phyloP scores from a whole-genome alignment of 1,284 basidiomycete genomes.

The Phaffia rhodozyma region DNA sequence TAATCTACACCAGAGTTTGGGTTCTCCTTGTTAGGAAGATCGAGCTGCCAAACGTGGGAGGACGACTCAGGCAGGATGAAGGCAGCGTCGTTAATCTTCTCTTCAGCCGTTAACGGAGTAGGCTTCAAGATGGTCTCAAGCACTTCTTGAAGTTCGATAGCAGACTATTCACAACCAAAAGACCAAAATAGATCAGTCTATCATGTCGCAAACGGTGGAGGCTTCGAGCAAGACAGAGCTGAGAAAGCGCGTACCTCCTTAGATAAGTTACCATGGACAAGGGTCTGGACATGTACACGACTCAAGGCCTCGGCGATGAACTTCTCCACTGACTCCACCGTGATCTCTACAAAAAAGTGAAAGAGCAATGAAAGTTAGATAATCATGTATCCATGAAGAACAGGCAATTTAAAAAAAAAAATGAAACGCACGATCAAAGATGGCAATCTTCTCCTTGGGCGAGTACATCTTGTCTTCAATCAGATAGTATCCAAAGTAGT shows the following conservation, averaged over 20 bases:
- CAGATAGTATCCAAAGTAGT: slow-evolving; percentile 63
- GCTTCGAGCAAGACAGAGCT: not conserved
- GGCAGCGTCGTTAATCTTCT: slow-evolving; percentile 48
- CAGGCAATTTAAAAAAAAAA: not conserved
- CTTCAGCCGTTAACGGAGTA: slow-evolving; percentile 45
- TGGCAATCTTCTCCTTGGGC: slow-evolving; percentile 63
- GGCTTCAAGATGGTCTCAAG: slow-evolving; percentile 56
- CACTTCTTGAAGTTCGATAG: slow-evolving; percentile 57
- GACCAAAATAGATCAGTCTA: slow-evolving; percentile 14
- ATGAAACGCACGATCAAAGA: slow-evolving; percentile 53
- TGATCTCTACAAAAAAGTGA: slow-evolving; percentile 44
- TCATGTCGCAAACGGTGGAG: not conserved
- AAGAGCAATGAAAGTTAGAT: slow-evolving; percentile 1
- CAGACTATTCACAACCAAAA: slow-evolving; percentile 45
- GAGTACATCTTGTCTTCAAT: slow-evolving; percentile 66
- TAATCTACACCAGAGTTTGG: slow-evolving; percentile 75
- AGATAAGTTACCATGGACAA: slow-evolving; percentile 76
- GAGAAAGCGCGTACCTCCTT: slow-evolving; percentile 49
- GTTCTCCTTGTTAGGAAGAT: slow-evolving; percentile 76
- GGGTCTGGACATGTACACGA: slow-evolving; percentile 57
- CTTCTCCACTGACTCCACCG: slow-evolving; percentile 55
- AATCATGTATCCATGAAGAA: not conserved
- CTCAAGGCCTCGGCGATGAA: slow-evolving; percentile 56
- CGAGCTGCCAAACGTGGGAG: slow-evolving; percentile 56
- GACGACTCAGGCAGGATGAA: slow-evolving; percentile 60